Base-by-base conservation (phyloP, 805 yeast genomes). In the Nakazawaea holstii region DNA sequence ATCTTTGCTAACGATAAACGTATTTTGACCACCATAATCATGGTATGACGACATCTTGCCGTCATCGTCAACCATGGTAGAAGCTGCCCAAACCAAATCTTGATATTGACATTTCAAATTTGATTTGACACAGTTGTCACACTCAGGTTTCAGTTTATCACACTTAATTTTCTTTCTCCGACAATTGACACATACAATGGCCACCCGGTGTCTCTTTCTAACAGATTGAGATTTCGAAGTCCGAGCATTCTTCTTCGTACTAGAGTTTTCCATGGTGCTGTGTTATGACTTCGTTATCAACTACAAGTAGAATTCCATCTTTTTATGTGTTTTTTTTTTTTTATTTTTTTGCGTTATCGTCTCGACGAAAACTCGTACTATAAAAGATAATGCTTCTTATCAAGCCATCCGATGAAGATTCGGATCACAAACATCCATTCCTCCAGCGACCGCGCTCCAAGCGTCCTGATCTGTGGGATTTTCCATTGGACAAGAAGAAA, bases 91-190 rank as follows among this genome's bases (percentile, higher is more conserved):
- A n/a, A 36, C 41, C 39, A 46, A 33, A 20, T 40, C 45, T 15
- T 41, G 49, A 27, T 46, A 46, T 17, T 36, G 41, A 26, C 49
- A 46, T 17, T 35, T 46, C 5, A 35, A 13, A 8, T 41, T 35
- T 5, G 43, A 11, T 26, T 46, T 46, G 37, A 37, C 14, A 37
- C 49, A 46, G 35, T 41, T 46, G 6, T 36, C 41, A 41, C 49
- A 46, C 28, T 36, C 36, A 7, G 76, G 76, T 53, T 70, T 74
- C 51, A 67, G 66, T 24, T 74, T 74, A 49, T 72, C 76, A 58
- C 76, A 72, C 51, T 71, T 72, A 45, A 72, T 75, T 51, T 72
- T 72, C 51, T 71, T 72, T 51, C 62, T 70, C 15, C 75, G 58
- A 51, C 76, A 72, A 40, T 65, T 68, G 49, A 71, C 73, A 52